Evolutionary conservation across 2,329 filamentous ascomycete species (phyloP).

Genomic region (Amylocarpus encephaloides): DNA sequence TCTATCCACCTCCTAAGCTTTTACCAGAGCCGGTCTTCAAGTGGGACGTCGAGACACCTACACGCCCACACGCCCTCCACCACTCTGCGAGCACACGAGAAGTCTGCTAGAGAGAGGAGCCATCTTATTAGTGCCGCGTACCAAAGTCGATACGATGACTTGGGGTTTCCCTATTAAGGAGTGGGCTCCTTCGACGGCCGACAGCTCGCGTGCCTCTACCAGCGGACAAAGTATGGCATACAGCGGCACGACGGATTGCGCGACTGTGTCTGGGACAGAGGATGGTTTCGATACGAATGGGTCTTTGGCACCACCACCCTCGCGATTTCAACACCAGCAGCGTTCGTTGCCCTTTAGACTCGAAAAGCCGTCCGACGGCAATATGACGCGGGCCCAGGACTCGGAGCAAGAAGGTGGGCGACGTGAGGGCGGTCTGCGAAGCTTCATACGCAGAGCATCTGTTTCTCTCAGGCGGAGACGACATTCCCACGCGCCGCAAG

Average conservation of each 20-base stretch:
- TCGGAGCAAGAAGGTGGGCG: constrained; percentile 18
- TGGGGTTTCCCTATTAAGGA: constrained; percentile 38
- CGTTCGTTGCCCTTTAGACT: constrained; percentile 19
- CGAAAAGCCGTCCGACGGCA: constrained; percentile 9
- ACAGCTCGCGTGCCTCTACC: constrained; percentile 39
- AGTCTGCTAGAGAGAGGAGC: background rate
- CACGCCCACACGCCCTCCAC: too few relatives aligned
- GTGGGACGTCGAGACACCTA: too few relatives aligned
- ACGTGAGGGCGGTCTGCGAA: constrained; percentile 20
- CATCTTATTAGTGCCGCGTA: background rate
- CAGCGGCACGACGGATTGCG: constrained; percentile 15
- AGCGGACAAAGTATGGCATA: constrained; percentile 11
- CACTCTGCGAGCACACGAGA: background rate
- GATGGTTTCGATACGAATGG: constrained; percentile 27
- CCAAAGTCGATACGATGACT: constrained; percentile 22
- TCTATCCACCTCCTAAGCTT: too few relatives aligned
- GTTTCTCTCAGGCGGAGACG: constrained; percentile 27
- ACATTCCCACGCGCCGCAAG: constrained; percentile 27
- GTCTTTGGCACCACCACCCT: constrained; percentile 12
- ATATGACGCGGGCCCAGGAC: constrained; percentile 5
- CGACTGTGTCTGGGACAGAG: constrained; percentile 12
- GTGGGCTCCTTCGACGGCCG: constrained; percentile 34
- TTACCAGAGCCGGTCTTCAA: too few relatives aligned
- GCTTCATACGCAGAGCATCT: constrained; percentile 28
- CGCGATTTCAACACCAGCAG: constrained; percentile 12